Conservation (phyloP, 257 asterid genomes). For the Penstemon eatonii region DNA sequence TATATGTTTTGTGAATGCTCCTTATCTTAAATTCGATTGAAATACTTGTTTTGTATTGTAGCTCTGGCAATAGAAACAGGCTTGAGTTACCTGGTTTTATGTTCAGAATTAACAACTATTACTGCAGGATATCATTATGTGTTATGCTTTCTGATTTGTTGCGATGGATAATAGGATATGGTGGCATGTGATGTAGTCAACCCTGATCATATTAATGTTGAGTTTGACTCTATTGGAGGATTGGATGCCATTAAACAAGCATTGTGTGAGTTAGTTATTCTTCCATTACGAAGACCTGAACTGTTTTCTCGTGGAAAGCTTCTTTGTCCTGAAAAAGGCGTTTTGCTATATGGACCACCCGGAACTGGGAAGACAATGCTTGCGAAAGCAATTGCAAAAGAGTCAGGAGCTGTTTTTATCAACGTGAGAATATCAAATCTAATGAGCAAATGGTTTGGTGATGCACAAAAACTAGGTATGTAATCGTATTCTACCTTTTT, state of each 20-base stretch:
- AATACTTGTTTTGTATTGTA: neutral
- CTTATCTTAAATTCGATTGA: neutral
- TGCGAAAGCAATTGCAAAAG: conserved; percentile 97
- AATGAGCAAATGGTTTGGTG: conserved; percentile 99
- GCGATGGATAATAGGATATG: conserved; percentile 58
- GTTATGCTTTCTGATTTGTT: conserved; percentile 26
- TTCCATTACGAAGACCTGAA: conserved; percentile 83
- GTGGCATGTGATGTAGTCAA: conserved; percentile 94
- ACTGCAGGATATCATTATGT: neutral
- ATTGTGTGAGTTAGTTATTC: conserved; percentile 81
- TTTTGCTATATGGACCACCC: conserved; percentile 91
- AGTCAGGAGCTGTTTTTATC: conserved; percentile 90
- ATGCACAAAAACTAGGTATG: conserved; percentile 92
- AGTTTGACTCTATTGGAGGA: conserved; percentile 81
- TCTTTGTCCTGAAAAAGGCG: conserved; percentile 92
- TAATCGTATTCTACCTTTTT: conserved; percentile 1
- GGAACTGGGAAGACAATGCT: conserved; percentile 99
- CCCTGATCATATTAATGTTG: conserved; percentile 79
- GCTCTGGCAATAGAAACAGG: neutral
- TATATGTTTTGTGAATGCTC: neutral
- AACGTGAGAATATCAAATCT: conserved; percentile 78
- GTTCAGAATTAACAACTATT: conserved; percentile 5
- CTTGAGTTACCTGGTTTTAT: conserved; percentile 12
- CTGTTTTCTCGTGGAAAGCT: conserved; percentile 87
- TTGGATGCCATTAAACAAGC: conserved; percentile 78